phyloP scores from a whole-genome alignment of 2,329 filamentous ascomycete species.

The Pseudogymnoascus sp. region DNA sequence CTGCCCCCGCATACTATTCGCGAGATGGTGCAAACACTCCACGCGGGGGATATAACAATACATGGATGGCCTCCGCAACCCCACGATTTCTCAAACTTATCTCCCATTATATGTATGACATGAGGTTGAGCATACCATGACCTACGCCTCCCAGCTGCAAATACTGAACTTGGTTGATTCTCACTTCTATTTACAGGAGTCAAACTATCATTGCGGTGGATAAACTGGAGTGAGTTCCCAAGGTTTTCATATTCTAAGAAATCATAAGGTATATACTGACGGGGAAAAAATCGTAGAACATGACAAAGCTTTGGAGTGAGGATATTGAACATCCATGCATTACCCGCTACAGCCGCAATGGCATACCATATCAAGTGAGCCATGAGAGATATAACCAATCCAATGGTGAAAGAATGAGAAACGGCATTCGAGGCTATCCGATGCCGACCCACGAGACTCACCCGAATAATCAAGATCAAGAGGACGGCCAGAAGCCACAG shows the following conservation, averaged over 20 bases:
- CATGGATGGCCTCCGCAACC: constrained; percentile 10
- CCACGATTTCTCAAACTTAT: constrained; percentile 3
- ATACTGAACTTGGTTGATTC: background rate
- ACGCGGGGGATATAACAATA: constrained; percentile 1
- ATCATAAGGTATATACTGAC: constrained; percentile 1
- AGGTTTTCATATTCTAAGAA: background rate
- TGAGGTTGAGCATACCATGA: background rate
- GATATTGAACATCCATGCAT: constrained; percentile 22
- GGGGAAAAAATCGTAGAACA: background rate
- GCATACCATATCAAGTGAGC: constrained; percentile 22
- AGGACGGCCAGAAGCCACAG: constrained; percentile 20
- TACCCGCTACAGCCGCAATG: constrained; percentile 20
- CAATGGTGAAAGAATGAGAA: constrained; percentile 12
- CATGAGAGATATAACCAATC: constrained; percentile 24
- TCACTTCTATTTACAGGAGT: background rate
- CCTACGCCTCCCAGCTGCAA: background rate
- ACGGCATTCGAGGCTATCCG: constrained; percentile 17
- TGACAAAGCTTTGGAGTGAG: constrained; percentile 7
- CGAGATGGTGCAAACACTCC: background rate
- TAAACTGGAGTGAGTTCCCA: background rate
- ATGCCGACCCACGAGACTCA: constrained; percentile 19
- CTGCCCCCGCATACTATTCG: background rate
- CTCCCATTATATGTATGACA: constrained; percentile 3
- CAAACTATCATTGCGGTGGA: background rate
- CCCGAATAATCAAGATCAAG: constrained; percentile 18